Base-by-base conservation (phyloP, 192 early-diverging fungal genomes). In the Backusella circina region DNA sequence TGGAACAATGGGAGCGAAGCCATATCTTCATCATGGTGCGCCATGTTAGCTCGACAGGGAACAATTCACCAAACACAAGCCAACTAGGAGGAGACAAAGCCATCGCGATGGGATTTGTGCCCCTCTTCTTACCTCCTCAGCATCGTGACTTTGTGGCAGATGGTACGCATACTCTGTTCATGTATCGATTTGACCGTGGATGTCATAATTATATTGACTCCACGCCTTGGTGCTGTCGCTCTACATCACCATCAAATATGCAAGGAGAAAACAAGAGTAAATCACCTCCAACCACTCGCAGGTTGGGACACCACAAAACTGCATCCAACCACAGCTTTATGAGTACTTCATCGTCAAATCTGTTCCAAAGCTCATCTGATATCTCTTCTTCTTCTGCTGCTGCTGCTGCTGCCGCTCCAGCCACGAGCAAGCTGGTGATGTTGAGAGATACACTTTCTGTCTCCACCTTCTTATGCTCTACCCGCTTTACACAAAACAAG, bases 161-260 rank as follows among this genome's bases (percentile, higher is more conserved):
- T 81, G 86, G 86, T 39, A 73, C 67, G 1, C 91, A 93, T 77
- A 80, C 79, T 8, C 73, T 94, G 10, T 67, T 57, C 23, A 57
- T 92, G 10, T 94, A 94, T 81, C 85, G 86, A 75, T 91, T 86
- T 74, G 90, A 93, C 70, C 76, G 80, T 38, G 76, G 78, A 30
- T 35, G 81, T 12, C 47, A 77, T n/a, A 54, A 81, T 2, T 93
- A 93, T 65, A 71, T 93, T 6, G 81, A 82, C 16, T 81, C 76
- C 75, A 65, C 73, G 2, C 72, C 82, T n/a, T 85, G 84, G 84
- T 77, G 79, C 21, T 36, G 51, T n/a, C 69, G 71, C 1, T 80
- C 80, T 15, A 70, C 84, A 1, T 44, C 72, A 9, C 83, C 73
- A 12, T 72, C 77, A 31, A 80, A 84, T 23, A 78, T 74, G 64